These are phyloP conservation scores for Caryopteris hybrid DNA, from an alignment of 305 asterid species.

Conservation along the genomic window DNA sequence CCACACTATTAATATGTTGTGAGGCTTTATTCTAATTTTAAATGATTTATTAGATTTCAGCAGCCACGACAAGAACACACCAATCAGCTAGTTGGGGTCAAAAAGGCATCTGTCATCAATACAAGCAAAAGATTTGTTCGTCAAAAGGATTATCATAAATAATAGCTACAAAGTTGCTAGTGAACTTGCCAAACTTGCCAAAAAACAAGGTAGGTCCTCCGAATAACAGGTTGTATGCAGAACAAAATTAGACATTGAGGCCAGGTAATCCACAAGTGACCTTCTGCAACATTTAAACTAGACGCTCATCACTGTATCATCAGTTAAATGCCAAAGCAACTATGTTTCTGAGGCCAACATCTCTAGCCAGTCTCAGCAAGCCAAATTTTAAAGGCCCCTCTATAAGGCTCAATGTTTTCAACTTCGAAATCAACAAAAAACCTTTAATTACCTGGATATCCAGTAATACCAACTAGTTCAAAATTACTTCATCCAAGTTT, in stretches of 20 bases:
- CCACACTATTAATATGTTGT: background rate
- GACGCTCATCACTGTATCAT: background rate
- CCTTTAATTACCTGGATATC: background rate
- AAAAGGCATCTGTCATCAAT: background rate
- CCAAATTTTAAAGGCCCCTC: background rate
- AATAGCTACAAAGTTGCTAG: background rate
- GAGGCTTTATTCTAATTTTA: background rate
- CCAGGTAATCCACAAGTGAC: background rate
- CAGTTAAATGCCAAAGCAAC: background rate
- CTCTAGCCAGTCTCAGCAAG: background rate
- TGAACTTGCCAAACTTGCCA: background rate
- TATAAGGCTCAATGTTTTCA: background rate
- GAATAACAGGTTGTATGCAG: background rate
- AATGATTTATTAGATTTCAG: background rate
- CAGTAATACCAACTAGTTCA: background rate
- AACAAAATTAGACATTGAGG: background rate
- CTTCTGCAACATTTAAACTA: background rate
- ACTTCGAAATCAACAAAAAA: background rate
- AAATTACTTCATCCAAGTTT: background rate
- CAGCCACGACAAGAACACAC: constrained; percentile 1
- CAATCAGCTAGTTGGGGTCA: background rate
- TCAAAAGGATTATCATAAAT: background rate
- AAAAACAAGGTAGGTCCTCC: constrained; percentile 1
- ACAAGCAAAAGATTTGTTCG: background rate
- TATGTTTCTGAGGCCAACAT: background rate